Base-by-base conservation (phyloP, 2,329 filamentous ascomycete genomes). In the Calonectria pauciramosa region DNA sequence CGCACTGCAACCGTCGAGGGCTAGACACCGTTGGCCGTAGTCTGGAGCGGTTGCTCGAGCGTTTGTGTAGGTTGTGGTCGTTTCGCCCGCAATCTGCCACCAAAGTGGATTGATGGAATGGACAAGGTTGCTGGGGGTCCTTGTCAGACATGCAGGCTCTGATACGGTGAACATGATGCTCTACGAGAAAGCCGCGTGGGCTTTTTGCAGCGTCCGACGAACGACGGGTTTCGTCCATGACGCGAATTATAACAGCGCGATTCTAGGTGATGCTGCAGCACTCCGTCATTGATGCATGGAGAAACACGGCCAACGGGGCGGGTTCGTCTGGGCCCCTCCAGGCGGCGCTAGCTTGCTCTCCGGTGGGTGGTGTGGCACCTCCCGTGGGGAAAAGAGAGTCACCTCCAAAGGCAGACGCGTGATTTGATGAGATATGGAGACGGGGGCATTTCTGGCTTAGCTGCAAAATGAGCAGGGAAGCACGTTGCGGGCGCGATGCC, bases 291-390 rank as follows among this genome's bases (percentile, higher is more conserved):
- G 60, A 68, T 68, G 66, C 49, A 68, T 38, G 49, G 18, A 38
- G 65, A 68, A 44, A 32, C 34, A 54, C 16, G 18, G 11, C 28
- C n/a, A 68, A 41, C 49, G 26, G 65, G 49, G 51, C 23, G n/a
- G 66, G 36, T 68, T 68, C 66, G n/a, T 47, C 41, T 41, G 41
- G 41, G 47, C 49, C 30, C 23, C 32, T 56, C 65, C 34, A 60
- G 49, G 59, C 65, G 16, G 71, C 66, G 71, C 64, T 80, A 80
- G 77, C 52, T 65, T 75, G 52, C 26, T 51, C 41, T 72, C 38
- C 41, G 71, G 47, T 54, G 44, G 68, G 52, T 74, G 66, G 51
- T 41, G 38, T 73, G 51, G 70, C 51, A 47, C 71, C 38, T 47
- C 72, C 66, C 49, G 70, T 73, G 63, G 72, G 75, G 72, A 69